A percentile compares a stretch with the other conserved stretches of the same genome.
phyloP scores from a whole-genome alignment of 176 grass and related monocot genomes.

The Aechmea fasciata region DNA sequence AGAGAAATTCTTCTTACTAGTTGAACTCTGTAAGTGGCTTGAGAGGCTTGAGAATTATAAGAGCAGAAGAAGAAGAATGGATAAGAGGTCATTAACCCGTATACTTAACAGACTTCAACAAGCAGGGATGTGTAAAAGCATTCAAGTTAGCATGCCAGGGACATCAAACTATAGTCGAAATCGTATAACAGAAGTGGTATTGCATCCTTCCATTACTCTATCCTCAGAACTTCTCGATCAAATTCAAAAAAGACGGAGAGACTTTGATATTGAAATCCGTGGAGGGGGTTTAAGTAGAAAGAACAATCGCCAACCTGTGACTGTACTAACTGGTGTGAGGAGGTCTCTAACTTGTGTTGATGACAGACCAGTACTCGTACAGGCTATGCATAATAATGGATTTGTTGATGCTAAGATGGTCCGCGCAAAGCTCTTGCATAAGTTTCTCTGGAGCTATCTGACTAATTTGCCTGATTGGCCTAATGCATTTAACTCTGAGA shows the following conservation, averaged over 20 bases:
- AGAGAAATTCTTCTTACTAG: conserved; percentile 63
- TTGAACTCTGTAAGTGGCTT: conserved; percentile 83
- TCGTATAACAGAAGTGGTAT: conserved; percentile 72
- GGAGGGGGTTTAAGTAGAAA: conserved; percentile 46
- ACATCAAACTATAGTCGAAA: conserved; percentile 60
- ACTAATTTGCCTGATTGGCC: conserved; percentile 48
- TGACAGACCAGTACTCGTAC: conserved; percentile 44
- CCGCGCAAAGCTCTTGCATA: conserved; percentile 81
- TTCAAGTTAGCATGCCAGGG: conserved; percentile 73
- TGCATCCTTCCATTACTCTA: conserved; percentile 64
- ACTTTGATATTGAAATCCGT: conserved; percentile 61
- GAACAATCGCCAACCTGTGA: conserved; percentile 45
- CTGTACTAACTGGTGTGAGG: conserved; percentile 29
- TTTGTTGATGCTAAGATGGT: conserved; percentile 88
- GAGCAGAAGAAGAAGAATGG: conserved; percentile 60
- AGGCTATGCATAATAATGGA: conserved; percentile 85
- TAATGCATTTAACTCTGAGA: conserved; percentile 28
- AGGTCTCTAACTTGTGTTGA: conserved; percentile 43
- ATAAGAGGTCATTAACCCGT: conserved; percentile 67
- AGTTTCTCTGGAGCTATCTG: conserved; percentile 70
- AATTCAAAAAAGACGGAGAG: conserved; percentile 62
- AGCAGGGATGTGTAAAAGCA: conserved; percentile 66
- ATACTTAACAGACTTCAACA: conserved; percentile 85
- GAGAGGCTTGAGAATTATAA: conserved; percentile 68
- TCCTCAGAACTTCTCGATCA: conserved; percentile 70